These are phyloP conservation scores for Cladosporium phlei DNA, from an alignment of 2,329 filamentous ascomycete species.

Conservation along the genomic window DNA sequence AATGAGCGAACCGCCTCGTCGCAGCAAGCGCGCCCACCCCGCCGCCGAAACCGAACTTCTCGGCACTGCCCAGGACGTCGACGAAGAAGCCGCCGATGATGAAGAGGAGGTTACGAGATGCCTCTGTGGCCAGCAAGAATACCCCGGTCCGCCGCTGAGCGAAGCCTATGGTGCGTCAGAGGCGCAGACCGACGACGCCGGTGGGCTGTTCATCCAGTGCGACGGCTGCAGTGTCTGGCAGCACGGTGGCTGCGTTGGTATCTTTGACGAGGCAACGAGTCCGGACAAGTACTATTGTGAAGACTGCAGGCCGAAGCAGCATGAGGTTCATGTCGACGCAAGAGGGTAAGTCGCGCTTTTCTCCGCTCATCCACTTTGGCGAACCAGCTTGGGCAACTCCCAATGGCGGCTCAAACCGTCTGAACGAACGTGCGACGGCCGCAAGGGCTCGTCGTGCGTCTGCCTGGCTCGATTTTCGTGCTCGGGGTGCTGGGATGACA, in stretches of 20 bases:
- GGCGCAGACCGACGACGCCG: slow-evolving; percentile 72
- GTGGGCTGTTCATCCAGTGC: slow-evolving; percentile 96
- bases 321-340: slow-evolving; percentile 72
- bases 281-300: slow-evolving; percentile 99
- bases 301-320: slow-evolving; percentile 84
- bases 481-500: no score
- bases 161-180: slow-evolving; percentile 41
- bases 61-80: slow-evolving; percentile 36
- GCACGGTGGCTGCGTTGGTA: slow-evolving; percentile 94
- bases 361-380: no score
- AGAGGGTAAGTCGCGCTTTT: slow-evolving; percentile 68
- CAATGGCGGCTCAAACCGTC: no score
- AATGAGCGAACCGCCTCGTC: slow-evolving; percentile 64
- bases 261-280: slow-evolving; percentile 87
- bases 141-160: slow-evolving; percentile 72
- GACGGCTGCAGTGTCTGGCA: slow-evolving; percentile 98
- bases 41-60: slow-evolving; percentile 53
- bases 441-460: no score
- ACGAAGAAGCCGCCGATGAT: slow-evolving; percentile 55
- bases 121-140: slow-evolving; percentile 90
- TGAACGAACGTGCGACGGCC: no score
- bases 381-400: no score
- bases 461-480: no score
- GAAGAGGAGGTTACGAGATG: slow-evolving; percentile 86
- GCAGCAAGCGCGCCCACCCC: slow-evolving; percentile 72